A percentile compares a stretch with the other conserved stretches of the same genome.
These are phyloP conservation scores for Cercophora samala DNA, from an alignment of 495 filamentous ascomycete species.

Conservation along the genomic window DNA sequence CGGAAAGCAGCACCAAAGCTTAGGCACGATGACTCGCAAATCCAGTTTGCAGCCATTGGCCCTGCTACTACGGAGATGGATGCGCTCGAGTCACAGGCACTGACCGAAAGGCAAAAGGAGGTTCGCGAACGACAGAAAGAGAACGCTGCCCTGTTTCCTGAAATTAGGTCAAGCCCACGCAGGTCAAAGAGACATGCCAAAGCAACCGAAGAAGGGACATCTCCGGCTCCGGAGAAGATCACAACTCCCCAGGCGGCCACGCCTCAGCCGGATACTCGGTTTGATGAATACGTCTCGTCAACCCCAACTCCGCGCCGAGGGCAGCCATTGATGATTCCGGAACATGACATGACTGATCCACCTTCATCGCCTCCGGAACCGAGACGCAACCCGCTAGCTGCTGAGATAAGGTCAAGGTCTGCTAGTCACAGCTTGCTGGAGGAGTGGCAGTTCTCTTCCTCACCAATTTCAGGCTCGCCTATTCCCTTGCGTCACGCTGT, in stretches of 20 bases:
- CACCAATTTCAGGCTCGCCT: slow-evolving; percentile 46
- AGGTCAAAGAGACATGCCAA: slow-evolving; percentile 23
- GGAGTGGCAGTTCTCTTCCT: slow-evolving; percentile 47
- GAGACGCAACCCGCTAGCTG: slow-evolving; percentile 49
- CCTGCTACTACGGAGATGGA: slow-evolving; percentile 47
- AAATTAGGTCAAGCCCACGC: slow-evolving; percentile 60
- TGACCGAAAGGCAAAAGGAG: slow-evolving; percentile 74
- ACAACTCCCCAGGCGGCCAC: slow-evolving; percentile 33
- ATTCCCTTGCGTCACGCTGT: slow-evolving; percentile 20
- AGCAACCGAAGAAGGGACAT: neutral
- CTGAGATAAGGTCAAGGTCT: slow-evolving; percentile 45
- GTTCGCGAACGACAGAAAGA: slow-evolving; percentile 64
- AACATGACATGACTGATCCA: slow-evolving; percentile 45
- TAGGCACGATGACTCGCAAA: slow-evolving; percentile 74
- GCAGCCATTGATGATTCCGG: slow-evolving; percentile 40
- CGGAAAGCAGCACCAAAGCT: slow-evolving; percentile 39
- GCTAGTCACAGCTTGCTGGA: slow-evolving; percentile 39
- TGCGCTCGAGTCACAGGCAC: slow-evolving; percentile 56
- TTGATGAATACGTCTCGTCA: slow-evolving; percentile 69
- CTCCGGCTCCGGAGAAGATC: neutral
- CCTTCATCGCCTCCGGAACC: slow-evolving; percentile 55
- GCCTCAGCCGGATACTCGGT: slow-evolving; percentile 34
- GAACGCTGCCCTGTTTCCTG: slow-evolving; percentile 66
- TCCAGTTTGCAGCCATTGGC: slow-evolving; percentile 67
- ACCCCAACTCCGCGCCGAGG: slow-evolving; percentile 69